phyloP scores from a whole-genome alignment of 1,284 basidiomycete genomes.

The Cryptococcus depauperatus region DNA sequence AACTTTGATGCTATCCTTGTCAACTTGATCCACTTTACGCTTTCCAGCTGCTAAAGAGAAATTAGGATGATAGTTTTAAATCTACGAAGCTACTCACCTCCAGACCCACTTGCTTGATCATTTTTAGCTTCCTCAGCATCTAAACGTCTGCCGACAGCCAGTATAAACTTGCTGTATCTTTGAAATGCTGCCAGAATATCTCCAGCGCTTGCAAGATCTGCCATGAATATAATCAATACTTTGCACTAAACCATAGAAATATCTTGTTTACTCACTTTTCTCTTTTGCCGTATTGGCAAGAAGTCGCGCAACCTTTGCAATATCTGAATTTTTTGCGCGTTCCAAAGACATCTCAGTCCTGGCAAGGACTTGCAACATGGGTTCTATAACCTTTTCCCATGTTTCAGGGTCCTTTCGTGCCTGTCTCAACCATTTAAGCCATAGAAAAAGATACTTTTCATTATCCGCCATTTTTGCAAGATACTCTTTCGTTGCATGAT shows the following conservation, averaged over 20 bases:
- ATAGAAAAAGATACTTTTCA: conserved; percentile 18
- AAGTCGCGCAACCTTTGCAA: conserved; percentile 14
- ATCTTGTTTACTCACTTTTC: conserved; percentile 17
- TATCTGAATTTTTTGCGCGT: conserved; percentile 18
- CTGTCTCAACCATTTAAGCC: conserved; percentile 18
- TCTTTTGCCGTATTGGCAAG: conserved; percentile 12
- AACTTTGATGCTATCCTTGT: conserved; percentile 3
- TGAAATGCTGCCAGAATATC: conserved; percentile 21
- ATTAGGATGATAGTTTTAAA: too few relatives aligned
- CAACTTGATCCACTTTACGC: conserved; percentile 8
- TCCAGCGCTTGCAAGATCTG: conserved; percentile 7
- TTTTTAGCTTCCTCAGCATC: conserved; percentile 5
- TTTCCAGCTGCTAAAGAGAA: conserved; percentile 6
- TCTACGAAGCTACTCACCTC: too few relatives aligned
- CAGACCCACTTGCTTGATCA: conserved; percentile 8
- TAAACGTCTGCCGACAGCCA: conserved; percentile 6
- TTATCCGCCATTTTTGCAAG: conserved; percentile 27
- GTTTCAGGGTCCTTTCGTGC: conserved; percentile 17
- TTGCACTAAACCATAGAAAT: not conserved
- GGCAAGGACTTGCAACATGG: conserved; percentile 22
- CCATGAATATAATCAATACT: not conserved
- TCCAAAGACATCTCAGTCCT: conserved; percentile 34
- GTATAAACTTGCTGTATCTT: conserved; percentile 14
- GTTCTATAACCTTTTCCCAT: conserved; percentile 25
- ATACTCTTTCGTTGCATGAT: conserved; percentile 21